These are phyloP conservation scores for Glycine latifolia DNA, from an alignment of 306 rosid genomes.

Conservation along the genomic window DNA sequence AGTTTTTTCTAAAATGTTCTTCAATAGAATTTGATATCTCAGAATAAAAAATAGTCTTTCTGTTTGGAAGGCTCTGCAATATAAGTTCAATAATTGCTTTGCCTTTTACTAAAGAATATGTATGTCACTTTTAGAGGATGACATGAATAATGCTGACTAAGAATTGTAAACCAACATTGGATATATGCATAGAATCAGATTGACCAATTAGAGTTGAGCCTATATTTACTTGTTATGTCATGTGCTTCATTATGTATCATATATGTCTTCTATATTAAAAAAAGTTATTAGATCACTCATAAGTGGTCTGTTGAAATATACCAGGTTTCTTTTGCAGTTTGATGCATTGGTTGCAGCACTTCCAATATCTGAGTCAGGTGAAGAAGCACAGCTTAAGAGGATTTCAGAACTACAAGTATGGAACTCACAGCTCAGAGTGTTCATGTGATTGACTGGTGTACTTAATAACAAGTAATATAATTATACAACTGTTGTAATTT, in stretches of 20 bases:
- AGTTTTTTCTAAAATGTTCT: no score
- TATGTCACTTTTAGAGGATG: constrained; percentile 11
- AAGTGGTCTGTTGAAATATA: constrained; percentile 7
- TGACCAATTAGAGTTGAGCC: background rate
- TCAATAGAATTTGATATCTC: no score
- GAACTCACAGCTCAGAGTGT: constrained; percentile 2
- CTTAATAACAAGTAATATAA: background rate
- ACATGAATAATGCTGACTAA: background rate
- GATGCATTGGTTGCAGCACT: constrained; percentile 87
- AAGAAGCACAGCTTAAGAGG: constrained; percentile 80
- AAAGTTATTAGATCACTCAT: no score
- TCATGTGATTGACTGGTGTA: constrained; percentile 19
- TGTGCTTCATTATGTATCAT: background rate
- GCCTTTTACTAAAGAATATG: no score
- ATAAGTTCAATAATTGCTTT: no score
- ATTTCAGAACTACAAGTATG: constrained; percentile 86
- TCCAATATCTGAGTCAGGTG: constrained; percentile 78
- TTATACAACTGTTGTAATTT: background rate
- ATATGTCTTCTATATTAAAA: background rate
- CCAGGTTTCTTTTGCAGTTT: constrained; percentile 60
- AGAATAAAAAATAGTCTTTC: no score
- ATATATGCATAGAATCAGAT: background rate
- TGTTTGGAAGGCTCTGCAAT: no score
- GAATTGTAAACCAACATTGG: background rate
- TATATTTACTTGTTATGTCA: background rate